Base-by-base conservation (phyloP, 2,329 filamentous ascomycete genomes). In the Sporothrix protearum region DNA sequence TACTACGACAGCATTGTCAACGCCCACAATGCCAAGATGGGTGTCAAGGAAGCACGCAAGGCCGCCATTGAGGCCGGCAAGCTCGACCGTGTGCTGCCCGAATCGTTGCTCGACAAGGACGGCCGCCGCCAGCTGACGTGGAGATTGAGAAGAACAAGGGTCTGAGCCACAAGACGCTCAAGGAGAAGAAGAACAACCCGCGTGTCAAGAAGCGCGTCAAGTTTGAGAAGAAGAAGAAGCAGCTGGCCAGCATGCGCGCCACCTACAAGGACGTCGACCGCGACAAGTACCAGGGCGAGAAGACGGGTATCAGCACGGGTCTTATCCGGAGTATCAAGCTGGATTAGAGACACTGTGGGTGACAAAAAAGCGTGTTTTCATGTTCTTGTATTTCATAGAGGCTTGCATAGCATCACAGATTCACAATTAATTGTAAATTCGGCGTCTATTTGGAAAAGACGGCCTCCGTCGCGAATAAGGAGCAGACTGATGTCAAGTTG, bases 101-200 rank as follows among this genome's bases (percentile, higher is more conserved):
- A 88, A 73, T 91, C 92, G 78, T 85, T 87, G 77, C 80, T 97
- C 57, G 93, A 92, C 55, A 84, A 89, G 72, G 94, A 97, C 77
- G 95, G 94, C 73, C 97, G 97, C 83, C 86, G 96, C 73, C 93
- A 93, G 81, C 97, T 99, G 80, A 92, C 89, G 22, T 98, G 97
- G 88, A 90, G 76, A 99, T 99, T 78, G 89, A 94, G 83, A 97
- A 98, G 88, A 99, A 99, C 83, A 97, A 97, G 87, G 96, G 96
- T 42, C 83, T 99, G 74, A 90, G 93, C 72, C 93, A 94, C 63
- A 64, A 68, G 55, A 75, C 64, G 68, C 63, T 74, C 61, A 96
- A 92, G 86, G 98, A 99, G 89, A 94, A 97, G 77, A 91, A 94
- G 72, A 86, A 95, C 74, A 99, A 99, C 83, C 94, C 96, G 47